These are phyloP conservation scores for Pythium oligandrum DNA, from an alignment of 352 stramenopile species.

Conservation along the genomic window DNA sequence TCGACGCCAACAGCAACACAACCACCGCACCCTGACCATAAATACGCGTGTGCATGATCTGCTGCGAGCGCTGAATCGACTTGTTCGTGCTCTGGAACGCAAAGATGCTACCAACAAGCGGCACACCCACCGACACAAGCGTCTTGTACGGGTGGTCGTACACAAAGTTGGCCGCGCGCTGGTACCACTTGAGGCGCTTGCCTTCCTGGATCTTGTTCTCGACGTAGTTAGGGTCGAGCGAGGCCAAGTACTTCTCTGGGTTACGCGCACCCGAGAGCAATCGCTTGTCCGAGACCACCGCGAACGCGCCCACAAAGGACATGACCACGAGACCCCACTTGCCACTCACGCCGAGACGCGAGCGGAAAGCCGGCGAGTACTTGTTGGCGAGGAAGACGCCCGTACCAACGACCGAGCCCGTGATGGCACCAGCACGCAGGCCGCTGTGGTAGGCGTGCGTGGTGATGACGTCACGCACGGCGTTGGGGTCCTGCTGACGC, in stretches of 20 bases:
- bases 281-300: conserved; percentile 55
- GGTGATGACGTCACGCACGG: conserved; percentile 62
- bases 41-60: conserved; percentile 86
- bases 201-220: conserved; percentile 24
- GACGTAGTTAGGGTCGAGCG: conserved; percentile 45
- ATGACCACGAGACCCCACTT: conserved; percentile 71
- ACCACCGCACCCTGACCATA: conserved; percentile 74
- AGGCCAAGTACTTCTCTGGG: conserved; percentile 64
- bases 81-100: conserved; percentile 64
- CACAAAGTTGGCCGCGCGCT: conserved; percentile 65
- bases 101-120: conserved; percentile 72
- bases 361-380: conserved; percentile 64
- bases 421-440: conserved; percentile 38
- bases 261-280: conserved; percentile 63
- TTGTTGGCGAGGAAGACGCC: conserved; percentile 46
- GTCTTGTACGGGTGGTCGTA: conserved; percentile 79
- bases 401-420: conserved; percentile 19
- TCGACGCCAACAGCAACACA: conserved; percentile 65
- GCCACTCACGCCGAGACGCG: conserved; percentile 58
- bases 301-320: conserved; percentile 59
- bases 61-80: conserved; percentile 64
- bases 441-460: conserved; percentile 60
- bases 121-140: conserved; percentile 42
- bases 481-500: conserved; percentile 29
- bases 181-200: conserved; percentile 45